Evolutionary conservation across 2,329 filamentous ascomycete genomes (phyloP), one percentile per base, ranked within the genome.

Genomic region (Aspergillus versicolor): DNA sequence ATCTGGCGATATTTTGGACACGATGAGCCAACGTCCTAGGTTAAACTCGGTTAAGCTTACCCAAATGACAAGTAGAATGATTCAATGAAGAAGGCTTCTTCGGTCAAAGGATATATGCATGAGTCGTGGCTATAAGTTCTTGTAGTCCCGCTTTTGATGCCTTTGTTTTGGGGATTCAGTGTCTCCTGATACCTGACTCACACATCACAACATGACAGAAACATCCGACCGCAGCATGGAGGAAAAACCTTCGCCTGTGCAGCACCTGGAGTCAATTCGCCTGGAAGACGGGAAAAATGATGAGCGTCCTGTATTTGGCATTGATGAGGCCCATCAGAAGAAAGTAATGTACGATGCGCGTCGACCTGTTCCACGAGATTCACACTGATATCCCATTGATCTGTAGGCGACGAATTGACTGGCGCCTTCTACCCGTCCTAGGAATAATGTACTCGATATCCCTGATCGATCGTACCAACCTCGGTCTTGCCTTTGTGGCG

Each of bases 361-460:
- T n/a, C 9, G 5, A 27, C 13, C 13, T 30, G 6, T 15, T 17
- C 3, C 5, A 6, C 9, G 1, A 41, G 7, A 1, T 5, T 9
- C 3, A 19, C 4, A 32, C 51, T 53, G 27, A 53, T 37, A 38
- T 17, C n/a, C 21, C 11, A n/a, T 5, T 7, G 15, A 37, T 15
- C 7, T 19, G 19, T 37, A 63, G 61, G 40, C 59, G 59, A 45
- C 54, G 59, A 5, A 24, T 63, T 30, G 76, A 77, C 59, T 57
- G 69, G 44, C 70, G 75, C 21, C 68, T 77, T 1, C 70, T 78
- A 12, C 74, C 75, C 4, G 74, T 74, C 9, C 66, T 77, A 2
- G 73, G 72, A 4, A 63, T 70, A 45, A 70, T 77, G 62, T 76
- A 76, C 59, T 73, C 70, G 8, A 70, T 76, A 22, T 68, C 72